A percentile compares a stretch with the other conserved stretches of the same genome.
Evolutionary conservation across 2,329 filamentous ascomycete species (phyloP).

Genomic region (Helicocarpus griseus): DNA sequence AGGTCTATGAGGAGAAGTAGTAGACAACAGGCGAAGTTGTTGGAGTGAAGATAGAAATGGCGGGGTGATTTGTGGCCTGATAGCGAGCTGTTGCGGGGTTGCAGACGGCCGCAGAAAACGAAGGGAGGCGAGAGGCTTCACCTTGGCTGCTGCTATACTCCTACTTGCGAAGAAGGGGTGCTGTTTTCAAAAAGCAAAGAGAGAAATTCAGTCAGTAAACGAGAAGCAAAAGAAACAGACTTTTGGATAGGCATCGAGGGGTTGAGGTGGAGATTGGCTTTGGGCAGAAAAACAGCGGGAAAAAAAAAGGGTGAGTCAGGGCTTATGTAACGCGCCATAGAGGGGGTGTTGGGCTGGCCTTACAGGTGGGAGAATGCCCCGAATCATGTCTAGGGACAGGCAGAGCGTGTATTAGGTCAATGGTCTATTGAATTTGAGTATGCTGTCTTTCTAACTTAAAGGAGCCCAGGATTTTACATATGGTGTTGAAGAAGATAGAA

Average conservation of each 20-base stretch:
- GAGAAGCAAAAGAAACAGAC: background rate
- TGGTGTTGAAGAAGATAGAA: no score
- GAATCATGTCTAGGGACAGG: no score
- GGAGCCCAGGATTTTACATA: no score
- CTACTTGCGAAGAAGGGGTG: background rate
- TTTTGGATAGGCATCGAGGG: background rate
- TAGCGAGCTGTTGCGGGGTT: slow-evolving; percentile 12
- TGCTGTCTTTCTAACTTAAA: no score
- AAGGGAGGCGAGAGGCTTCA: slow-evolving; percentile 8
- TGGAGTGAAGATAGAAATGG: slow-evolving; percentile 1
- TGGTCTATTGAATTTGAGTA: no score
- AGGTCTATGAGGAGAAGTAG: background rate
- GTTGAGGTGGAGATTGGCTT: background rate
- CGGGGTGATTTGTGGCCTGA: background rate
- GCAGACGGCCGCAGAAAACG: slow-evolving; percentile 13
- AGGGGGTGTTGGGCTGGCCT: no score
- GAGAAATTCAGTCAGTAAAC: background rate
- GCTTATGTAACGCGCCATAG: background rate
- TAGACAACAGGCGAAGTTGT: background rate
- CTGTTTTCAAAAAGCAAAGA: background rate
- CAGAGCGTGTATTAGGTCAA: no score
- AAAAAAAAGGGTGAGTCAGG: background rate
- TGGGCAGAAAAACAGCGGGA: background rate
- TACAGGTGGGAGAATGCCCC: no score
- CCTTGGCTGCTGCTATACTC: slow-evolving; percentile 1